Conservation (phyloP, 139 green algal genomes). For the Chlorella sp. region DNA sequence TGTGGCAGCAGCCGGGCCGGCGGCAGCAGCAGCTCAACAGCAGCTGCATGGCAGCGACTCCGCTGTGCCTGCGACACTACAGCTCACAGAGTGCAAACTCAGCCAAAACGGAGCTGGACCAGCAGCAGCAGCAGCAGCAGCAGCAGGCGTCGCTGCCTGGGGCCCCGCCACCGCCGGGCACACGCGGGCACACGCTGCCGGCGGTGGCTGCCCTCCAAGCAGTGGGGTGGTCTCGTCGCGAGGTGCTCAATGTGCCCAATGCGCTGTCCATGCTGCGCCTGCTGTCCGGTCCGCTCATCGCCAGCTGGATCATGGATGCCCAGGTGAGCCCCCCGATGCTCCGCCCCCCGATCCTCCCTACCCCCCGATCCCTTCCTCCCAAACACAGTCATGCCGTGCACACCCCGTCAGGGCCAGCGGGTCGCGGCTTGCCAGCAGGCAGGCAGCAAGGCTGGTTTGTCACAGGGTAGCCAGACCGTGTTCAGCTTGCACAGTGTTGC, state of each 20-base stretch:
- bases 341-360: too few species aligned
- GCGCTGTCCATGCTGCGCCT: slow-evolving; percentile 57
- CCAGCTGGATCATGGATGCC: slow-evolving; percentile 49
- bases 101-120: not conserved
- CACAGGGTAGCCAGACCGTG: too few species aligned
- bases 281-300: slow-evolving; percentile 61
- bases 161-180: not conserved
- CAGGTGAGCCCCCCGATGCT: slow-evolving; percentile 30
- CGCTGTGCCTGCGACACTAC: not conserved
- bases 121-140: not conserved
- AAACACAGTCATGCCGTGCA: too few species aligned
- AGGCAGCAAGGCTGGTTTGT: not conserved
- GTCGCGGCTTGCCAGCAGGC: not conserved
- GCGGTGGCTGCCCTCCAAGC: not conserved
- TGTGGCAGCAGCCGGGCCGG: not conserved
- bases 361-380: too few species aligned
- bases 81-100: not conserved
- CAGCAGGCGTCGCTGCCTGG: not conserved
- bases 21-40: not conserved
- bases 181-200: not conserved
- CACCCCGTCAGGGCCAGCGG: too few species aligned
- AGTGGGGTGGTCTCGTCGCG: slow-evolving; percentile 50
- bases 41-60: not conserved
- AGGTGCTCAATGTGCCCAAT: slow-evolving; percentile 65
- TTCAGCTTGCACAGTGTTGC: too few species aligned